Conservation (phyloP, 1,284 basidiomycete genomes). For the Phellopilus nigrolimitatus region DNA sequence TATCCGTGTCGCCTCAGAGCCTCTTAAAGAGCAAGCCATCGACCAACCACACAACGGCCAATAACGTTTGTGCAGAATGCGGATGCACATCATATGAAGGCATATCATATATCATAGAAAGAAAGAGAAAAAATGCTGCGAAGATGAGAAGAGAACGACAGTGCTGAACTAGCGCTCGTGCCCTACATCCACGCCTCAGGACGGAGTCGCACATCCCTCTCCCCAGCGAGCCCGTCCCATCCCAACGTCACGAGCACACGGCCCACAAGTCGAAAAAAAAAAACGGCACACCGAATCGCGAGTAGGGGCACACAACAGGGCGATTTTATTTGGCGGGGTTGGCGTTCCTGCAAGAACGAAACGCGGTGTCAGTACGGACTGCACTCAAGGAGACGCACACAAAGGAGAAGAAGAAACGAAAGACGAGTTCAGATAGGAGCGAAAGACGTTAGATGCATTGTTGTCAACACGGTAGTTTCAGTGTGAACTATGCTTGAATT, state of each 20-base stretch:
- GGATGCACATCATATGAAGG: not conserved
- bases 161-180: not conserved
- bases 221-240: not conserved
- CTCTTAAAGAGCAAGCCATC: not conserved
- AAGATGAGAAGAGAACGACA: not conserved
- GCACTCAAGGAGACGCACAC: not conserved
- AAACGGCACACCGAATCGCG: not conserved
- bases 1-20: too few relatives aligned
- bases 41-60: not conserved
- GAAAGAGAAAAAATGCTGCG: not conserved
- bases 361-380: not conserved
- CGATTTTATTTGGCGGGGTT: not conserved
- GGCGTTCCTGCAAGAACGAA: not conserved
- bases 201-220: not conserved
- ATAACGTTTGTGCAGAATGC: not conserved
- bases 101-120: constrained; percentile 1
- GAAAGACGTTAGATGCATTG: constrained; percentile 84
- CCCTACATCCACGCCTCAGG: not conserved
- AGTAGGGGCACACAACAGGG: not conserved
- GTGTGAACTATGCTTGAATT: constrained; percentile 89
- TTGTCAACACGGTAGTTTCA: constrained; percentile 76
- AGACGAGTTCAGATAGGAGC: constrained; percentile 80
- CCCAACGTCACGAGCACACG: not conserved
- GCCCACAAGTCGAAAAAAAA: too few relatives aligned
- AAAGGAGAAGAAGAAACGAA: not conserved